Base-by-base conservation (phyloP, 768 basidiomycete genomes). In the Boletus rufocinnamomeus region DNA sequence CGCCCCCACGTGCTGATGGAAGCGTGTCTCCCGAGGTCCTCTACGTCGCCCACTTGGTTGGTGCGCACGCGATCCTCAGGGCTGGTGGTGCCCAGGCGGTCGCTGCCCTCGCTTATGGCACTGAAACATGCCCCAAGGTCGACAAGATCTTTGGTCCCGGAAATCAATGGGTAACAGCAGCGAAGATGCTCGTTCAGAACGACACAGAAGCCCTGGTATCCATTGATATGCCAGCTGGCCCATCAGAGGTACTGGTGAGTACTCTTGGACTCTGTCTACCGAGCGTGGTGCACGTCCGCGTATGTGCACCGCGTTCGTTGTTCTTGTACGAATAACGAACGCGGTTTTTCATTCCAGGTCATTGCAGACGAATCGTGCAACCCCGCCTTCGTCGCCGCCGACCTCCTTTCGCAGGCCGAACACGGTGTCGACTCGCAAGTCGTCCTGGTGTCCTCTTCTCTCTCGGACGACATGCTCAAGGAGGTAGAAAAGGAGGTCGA, bases 91-190 rank as follows among this genome's bases (percentile, higher is more conserved):
- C 92, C 19, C 97, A 99, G 70, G 97, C 97, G 13, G 82, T 98
- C 19, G 93, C 95, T 27, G 95, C 97, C 1, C 81, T 99, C 78
- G 97, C 97, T 1, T 98, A 98, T 71, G 97, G 97, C 21, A 99
- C 97, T 7, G 81, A 91, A 71, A 89, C 89, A 5, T 93, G 95
- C 7, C 93, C 95, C 17, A 98, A 99, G 75, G 96, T 98, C 27
- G 97, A 99, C 80, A 99, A 99, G 78, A 95, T 99, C 66, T 96
- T 98, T 69, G 97, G 97, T 10, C 97, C 97, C 7, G 97, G 97
- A 27, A 99, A 99, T 72, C 97, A 98, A 73, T 99, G 95, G 94
- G 97, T 99, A 25, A 99, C 96, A 2, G 97, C 97, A 2, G 97
- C 96, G 52, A 99, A 99, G 78, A 98, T 99, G 97, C 76, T 96